Conservation (phyloP, 2,329 filamentous ascomycete species). For the Arthrobotrys pseudoclavata region DNA sequence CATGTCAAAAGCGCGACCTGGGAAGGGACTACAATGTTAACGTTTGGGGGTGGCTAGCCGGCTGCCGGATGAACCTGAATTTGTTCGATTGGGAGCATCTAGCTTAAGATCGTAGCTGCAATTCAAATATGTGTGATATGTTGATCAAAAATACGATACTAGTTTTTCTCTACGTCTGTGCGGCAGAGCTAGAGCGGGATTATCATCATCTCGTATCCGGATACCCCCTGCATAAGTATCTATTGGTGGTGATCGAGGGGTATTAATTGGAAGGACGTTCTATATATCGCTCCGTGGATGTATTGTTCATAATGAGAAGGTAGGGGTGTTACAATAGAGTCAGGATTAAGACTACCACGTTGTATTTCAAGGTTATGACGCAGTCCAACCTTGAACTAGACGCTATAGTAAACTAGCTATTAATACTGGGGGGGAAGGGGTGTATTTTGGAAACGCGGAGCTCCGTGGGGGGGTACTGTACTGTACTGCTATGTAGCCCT, state of each 20-base stretch:
- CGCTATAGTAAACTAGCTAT: not conserved
- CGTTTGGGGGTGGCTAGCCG: too few relatives aligned
- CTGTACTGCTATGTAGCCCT: too few relatives aligned
- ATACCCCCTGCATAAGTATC: not conserved
- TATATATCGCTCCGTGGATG: not conserved
- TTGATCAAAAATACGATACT: too few relatives aligned
- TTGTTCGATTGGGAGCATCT: too few relatives aligned
- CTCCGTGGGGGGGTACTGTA: too few relatives aligned
- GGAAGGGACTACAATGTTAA: too few relatives aligned
- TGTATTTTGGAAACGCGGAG: not conserved
- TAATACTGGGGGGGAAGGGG: not conserved
- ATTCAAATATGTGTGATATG: too few relatives aligned
- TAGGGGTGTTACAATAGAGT: not conserved
- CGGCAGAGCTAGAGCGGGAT: not conserved
- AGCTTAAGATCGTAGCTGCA: too few relatives aligned
- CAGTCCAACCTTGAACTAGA: not conserved
- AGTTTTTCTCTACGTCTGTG: not conserved
- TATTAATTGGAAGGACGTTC: not conserved
- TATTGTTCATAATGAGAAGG: not conserved
- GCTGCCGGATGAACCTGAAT: too few relatives aligned
- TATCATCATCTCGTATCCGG: not conserved
- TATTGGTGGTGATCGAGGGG: not conserved
- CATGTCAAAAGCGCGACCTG: not conserved
- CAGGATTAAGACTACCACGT: not conserved
- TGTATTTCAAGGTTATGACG: not conserved